Evolutionary conservation across 2,329 filamentous ascomycete genomes (phyloP).

Genomic region (Xylaria polymorpha): DNA sequence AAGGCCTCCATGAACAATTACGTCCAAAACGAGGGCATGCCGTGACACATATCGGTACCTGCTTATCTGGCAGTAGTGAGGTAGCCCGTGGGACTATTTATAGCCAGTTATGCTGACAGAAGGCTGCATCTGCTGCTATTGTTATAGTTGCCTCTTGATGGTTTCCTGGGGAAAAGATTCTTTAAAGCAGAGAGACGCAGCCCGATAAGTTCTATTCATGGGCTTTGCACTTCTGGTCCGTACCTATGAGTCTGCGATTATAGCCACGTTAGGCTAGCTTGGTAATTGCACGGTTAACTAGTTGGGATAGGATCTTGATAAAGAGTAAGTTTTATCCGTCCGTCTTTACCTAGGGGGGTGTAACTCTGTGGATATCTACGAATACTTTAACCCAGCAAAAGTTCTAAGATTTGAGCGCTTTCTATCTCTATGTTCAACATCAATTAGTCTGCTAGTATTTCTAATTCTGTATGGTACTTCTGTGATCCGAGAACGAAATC

Average conservation of each 20-base stretch:
- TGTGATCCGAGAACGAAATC: not conserved
- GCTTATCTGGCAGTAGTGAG: not conserved
- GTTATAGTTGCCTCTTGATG: not conserved
- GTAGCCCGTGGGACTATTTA: not conserved
- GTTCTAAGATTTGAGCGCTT: not conserved
- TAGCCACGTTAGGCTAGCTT: not conserved
- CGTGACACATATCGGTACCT: not conserved
- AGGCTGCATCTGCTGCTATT: not conserved
- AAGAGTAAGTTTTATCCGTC: not conserved
- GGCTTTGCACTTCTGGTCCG: not conserved
- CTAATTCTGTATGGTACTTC: not conserved
- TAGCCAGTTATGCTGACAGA: not conserved
- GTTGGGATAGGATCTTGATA: not conserved
- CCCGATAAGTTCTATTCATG: not conserved
- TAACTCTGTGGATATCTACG: not conserved
- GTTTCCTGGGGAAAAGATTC: not conserved
- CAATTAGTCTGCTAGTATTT: not conserved
- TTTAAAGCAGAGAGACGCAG: too few relatives aligned
- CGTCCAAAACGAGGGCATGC: not conserved
- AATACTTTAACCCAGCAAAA: not conserved
- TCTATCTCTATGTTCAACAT: constrained; percentile 1
- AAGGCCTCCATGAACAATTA: not conserved
- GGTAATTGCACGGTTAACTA: not conserved
- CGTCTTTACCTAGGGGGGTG: not conserved
- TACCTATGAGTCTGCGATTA: not conserved